Percentiles rank a stretch among this genome's conserved stretches.
phyloP scores from a whole-genome alignment of 2,329 filamentous ascomycete species.

The Aureobasidium sp. region DNA sequence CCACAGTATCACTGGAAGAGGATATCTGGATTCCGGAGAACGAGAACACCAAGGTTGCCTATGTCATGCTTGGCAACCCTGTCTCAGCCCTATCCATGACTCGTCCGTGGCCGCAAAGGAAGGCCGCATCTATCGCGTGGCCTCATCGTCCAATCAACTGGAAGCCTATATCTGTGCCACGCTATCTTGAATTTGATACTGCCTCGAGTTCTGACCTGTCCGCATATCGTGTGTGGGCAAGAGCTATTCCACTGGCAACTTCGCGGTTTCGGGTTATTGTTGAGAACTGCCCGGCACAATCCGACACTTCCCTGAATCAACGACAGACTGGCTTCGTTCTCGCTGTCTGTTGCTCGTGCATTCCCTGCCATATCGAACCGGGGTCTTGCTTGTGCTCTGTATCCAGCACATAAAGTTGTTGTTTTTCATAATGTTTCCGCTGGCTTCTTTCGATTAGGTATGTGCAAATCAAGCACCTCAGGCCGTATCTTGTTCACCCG shows the following conservation, averaged over 20 bases:
- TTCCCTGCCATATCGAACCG: not conserved
- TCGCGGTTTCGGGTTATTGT: not conserved
- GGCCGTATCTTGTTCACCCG: not conserved
- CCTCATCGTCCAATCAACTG: not conserved
- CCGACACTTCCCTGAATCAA: constrained; percentile 4
- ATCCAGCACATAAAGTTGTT: not conserved
- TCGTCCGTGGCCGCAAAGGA: not conserved
- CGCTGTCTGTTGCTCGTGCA: constrained; percentile 3
- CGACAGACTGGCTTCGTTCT: not conserved
- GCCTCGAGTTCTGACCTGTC: not conserved
- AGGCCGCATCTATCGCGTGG: not conserved
- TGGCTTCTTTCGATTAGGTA: constrained; percentile 1
- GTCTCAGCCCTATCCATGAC: constrained; percentile 1
- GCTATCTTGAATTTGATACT: not conserved
- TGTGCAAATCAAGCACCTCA: not conserved
- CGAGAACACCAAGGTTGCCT: constrained; percentile 2
- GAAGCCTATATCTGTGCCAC: not conserved
- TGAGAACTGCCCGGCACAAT: not conserved
- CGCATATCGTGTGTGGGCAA: not conserved
- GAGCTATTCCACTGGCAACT: not conserved
- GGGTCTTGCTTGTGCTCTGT: not conserved
- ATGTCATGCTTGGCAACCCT: constrained; percentile 7
- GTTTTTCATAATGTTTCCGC: constrained; percentile 1
- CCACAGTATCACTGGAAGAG: not conserved
- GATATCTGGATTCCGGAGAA: not conserved